A percentile compares a stretch with the other conserved stretches of the same genome.
phyloP scores from a whole-genome alignment of 768 basidiomycete genomes.

The Panus rudis region DNA sequence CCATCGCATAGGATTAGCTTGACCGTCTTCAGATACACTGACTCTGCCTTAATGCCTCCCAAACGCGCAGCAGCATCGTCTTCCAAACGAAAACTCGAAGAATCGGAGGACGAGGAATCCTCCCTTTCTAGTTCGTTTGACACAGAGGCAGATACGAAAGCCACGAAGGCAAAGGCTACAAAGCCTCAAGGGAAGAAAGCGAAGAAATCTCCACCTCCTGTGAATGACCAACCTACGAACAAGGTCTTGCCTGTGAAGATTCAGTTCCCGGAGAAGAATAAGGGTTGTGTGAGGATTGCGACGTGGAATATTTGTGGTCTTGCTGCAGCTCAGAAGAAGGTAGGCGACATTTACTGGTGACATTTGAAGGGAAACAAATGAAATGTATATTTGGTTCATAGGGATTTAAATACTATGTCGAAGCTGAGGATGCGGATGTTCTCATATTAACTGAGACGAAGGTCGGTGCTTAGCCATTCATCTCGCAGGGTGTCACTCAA shows the following conservation, averaged over 20 bases:
- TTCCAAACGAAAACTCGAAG: too few relatives aligned
- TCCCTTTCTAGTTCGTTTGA: too few relatives aligned
- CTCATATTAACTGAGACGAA: constrained; percentile 85
- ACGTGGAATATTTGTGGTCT: constrained; percentile 81
- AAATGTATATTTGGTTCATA: constrained; percentile 19
- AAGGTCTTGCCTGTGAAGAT: constrained; percentile 62
- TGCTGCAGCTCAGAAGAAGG: constrained; percentile 74
- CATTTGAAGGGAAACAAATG: neutral
- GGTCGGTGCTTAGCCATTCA: constrained; percentile 30
- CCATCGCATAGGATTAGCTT: too few relatives aligned
- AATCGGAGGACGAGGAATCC: too few relatives aligned
- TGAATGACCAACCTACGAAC: constrained; percentile 63
- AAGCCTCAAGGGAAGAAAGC: constrained; percentile 2
- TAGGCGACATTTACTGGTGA: constrained; percentile 17
- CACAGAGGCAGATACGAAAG: too few relatives aligned
- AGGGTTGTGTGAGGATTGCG: constrained; percentile 47
- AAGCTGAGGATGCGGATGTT: constrained; percentile 83
- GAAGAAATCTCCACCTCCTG: constrained; percentile 9
- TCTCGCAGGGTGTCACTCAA: neutral
- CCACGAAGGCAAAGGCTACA: neutral
- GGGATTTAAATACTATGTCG: constrained; percentile 79
- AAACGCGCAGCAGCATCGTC: too few relatives aligned
- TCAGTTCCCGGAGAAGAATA: constrained; percentile 41
- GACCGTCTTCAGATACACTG: too few relatives aligned
- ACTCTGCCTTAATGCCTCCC: too few relatives aligned